Percentiles rank a stretch among this genome's conserved stretches.
These are phyloP conservation scores for Periconia digitata DNA, from an alignment of 2,329 filamentous ascomycete species.

Conservation along the genomic window DNA sequence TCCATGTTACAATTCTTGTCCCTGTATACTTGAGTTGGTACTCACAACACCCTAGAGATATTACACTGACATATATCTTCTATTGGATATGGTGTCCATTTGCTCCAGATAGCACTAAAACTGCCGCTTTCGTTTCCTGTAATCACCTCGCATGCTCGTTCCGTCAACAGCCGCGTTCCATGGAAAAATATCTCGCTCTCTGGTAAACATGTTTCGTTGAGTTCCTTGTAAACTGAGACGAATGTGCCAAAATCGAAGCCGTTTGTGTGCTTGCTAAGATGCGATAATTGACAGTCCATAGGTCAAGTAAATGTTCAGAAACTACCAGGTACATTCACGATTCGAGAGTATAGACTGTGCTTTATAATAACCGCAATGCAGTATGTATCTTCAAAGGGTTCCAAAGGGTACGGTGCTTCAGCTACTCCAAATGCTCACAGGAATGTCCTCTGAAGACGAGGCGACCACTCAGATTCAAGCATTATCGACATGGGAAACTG, in stretches of 20 bases:
- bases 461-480: neutral
- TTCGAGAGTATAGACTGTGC: neutral
- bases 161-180: slow-evolving; percentile 15
- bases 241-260: slow-evolving; percentile 18
- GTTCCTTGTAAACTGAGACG: slow-evolving; percentile 9
- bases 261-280: slow-evolving; percentile 13
- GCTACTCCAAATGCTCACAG: too few relatives aligned
- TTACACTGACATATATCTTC: slow-evolving; percentile 13
- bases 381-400: too few relatives aligned
- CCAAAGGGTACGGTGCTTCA: too few relatives aligned
- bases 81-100: slow-evolving; percentile 18
- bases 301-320: neutral
- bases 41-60: too few relatives aligned
- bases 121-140: slow-evolving; percentile 7
- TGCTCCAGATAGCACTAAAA: slow-evolving; percentile 11
- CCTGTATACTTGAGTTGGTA: neutral
- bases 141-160: slow-evolving; percentile 12
- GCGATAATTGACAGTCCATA: slow-evolving; percentile 16
- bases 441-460: neutral
- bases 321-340: neutral
- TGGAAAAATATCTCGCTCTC: slow-evolving; percentile 19
- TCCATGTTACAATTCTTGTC: slow-evolving; percentile 21
- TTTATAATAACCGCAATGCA: too few relatives aligned
- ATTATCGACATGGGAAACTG: neutral
- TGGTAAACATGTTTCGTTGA: slow-evolving; percentile 14